Conservation (phyloP, 1,284 basidiomycete genomes). For the Apiotrichum domesticum region DNA sequence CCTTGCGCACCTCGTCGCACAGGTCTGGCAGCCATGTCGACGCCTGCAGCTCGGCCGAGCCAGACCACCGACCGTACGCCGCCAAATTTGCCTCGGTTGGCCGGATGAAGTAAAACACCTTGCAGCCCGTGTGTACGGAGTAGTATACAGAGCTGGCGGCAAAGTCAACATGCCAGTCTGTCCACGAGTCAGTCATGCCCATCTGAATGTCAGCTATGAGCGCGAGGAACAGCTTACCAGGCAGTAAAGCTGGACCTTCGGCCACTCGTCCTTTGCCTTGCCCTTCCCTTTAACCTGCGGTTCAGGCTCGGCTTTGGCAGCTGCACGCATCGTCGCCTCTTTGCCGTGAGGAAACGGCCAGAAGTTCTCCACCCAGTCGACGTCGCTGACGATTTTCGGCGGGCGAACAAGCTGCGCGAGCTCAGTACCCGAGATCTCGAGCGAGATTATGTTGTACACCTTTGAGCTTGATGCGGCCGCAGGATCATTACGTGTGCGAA, state of each 20-base stretch:
- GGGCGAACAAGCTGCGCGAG: constrained; percentile 71
- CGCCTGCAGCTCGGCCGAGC: constrained; percentile 72
- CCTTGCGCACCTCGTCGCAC: constrained; percentile 74
- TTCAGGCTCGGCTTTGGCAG: constrained; percentile 32
- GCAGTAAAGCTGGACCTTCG: constrained; percentile 94
- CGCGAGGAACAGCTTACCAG: constrained; percentile 61
- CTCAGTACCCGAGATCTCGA: constrained; percentile 73
- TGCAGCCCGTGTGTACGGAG: constrained; percentile 73
- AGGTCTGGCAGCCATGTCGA: constrained; percentile 81
- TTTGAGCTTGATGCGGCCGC: constrained; percentile 47
- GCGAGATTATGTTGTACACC: constrained; percentile 80
- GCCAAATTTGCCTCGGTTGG: constrained; percentile 81
- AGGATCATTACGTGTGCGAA: constrained; percentile 36
- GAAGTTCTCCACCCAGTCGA: constrained; percentile 95
- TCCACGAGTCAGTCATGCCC: constrained; percentile 61
- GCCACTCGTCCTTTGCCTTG: constrained; percentile 52
- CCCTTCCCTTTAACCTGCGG: constrained; percentile 5
- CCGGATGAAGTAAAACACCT: constrained; percentile 92
- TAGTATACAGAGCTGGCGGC: constrained; percentile 94
- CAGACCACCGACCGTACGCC: constrained; percentile 62
- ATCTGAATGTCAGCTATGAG: constrained; percentile 46
- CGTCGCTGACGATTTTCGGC: constrained; percentile 74
- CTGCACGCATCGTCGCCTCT: constrained; percentile 12
- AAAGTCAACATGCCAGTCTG: constrained; percentile 96
- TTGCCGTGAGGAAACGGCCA: constrained; percentile 57